Base-by-base conservation (phyloP, 139 green algal genomes). In the Limnomonas spitsbergensis region DNA sequence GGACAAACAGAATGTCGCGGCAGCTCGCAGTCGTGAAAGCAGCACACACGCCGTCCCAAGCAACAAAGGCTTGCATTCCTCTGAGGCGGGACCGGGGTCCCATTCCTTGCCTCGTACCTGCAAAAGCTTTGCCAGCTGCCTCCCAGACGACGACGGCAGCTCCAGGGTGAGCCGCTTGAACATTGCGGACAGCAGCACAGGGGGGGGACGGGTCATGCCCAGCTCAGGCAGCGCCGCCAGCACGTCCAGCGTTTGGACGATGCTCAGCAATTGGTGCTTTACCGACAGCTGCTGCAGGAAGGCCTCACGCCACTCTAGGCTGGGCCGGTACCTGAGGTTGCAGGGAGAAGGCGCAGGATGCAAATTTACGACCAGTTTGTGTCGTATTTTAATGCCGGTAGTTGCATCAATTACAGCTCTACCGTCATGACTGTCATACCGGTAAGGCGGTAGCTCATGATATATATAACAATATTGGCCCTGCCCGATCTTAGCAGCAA, bases 271-370 rank as follows among this genome's bases (percentile, higher is more conserved):
- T 20, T 61, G 47, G 47, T 61, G 61, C 61, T 72, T 72, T 20
- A 72, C 61, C 26, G 26, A 34, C 29, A 72, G 26, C 61, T 72
- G 61, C 27, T 37, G 61, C 61, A 72, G 61, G 29, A 72, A 72
- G 6, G 61, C 61, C 7, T 34, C 61, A 37, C 61, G 7, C 61
- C 61, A 72, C 26, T 72, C 61, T 39, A 7, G 27, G 29, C 27
- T 72, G 26, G 61, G 61, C 7, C 29, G 26, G 61, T 72, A 72
- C 61, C 61, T 72, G 61, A 37, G 7, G 29, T 72, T 20, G 27
- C 6, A 37, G 29, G 29, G 24, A 37, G 29, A 29, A 20, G 14
- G 47, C 20, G 47, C 20, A 20, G 14, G 47, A 29, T 61, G 47
- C 14, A 20, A 20, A 20, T 14, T 14, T 29, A 20, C 14, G 47